Evolutionary conservation across 225 moss, liverwort and hornwort genomes (phyloP), one percentile per base, ranked within the genome.

Genomic region (Takakia lepidozioides): DNA sequence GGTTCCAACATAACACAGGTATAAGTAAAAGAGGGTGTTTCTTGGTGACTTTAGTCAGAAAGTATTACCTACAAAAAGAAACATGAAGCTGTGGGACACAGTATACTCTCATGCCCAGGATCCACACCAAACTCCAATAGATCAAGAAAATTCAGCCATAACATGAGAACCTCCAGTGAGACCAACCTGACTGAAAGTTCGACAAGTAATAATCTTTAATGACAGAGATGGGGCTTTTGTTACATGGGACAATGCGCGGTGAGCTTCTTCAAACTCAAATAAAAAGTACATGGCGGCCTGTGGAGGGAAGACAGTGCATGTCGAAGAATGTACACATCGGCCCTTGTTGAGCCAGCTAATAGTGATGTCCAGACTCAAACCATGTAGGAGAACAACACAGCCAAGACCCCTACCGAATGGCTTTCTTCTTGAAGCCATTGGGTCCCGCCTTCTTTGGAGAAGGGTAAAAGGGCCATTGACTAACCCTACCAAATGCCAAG

Each of bases 261-360:
- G 40, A 26, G 38, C 51, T 62, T 54, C 67, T 39, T 52, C 14
- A 34, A 46, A 53, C 54, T 43, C 40, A 46, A 21, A 46, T 16
- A 61, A 49, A 51, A 23, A 43, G 38, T 38, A 60, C 47, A 62
- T 24, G 35, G 48, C 61, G 58, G n/a, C n/a, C n/a, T n/a, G n/a
- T n/a, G n/a, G n/a, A n/a, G n/a, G n/a, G n/a, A n/a, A 30, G 40
- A 52, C 61, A 54, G 50, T 44, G 72, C 41, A 63, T n/a, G n/a
- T n/a, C n/a, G 40, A 54, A 51, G 24, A 73, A 59, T 73, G 54
- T 73, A 73, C 72, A 73, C 19, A 27, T 11, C 58, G 54, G 29
- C 42, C 56, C 32, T 18, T 49, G 40, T 62, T 34, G 19, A 49
- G 46, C 7, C 20, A 55, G 24, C 27, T 38, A 44, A 35, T 28